Evolutionary conservation across 768 basidiomycete species (phyloP).

Genomic region (Amyloporia xantha): DNA sequence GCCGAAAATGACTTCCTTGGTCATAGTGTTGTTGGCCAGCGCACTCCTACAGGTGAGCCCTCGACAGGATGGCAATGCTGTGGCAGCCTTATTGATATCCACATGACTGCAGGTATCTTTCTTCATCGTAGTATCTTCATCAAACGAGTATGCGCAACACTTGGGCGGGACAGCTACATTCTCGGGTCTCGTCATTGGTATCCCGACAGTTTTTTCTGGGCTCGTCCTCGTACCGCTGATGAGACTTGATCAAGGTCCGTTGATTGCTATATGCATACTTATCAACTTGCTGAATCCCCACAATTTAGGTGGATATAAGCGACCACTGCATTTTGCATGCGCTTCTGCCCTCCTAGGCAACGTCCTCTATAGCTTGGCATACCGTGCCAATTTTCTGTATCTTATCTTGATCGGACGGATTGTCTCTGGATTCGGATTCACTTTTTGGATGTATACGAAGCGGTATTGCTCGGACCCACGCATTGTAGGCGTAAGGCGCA

Average conservation of each 20-base stretch:
- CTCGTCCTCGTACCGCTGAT: slow-evolving; percentile 50
- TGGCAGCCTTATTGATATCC: background rate
- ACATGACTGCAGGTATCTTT: slow-evolving; percentile 46
- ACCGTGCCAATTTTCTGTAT: slow-evolving; percentile 52
- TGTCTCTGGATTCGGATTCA: slow-evolving; percentile 53
- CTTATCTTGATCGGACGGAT: slow-evolving; percentile 68
- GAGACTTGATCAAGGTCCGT: slow-evolving; percentile 47
- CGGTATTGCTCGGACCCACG: slow-evolving; percentile 65
- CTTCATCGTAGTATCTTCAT: slow-evolving; percentile 64
- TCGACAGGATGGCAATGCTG: background rate
- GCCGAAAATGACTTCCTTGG: slow-evolving; percentile 39
- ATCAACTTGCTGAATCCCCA: background rate
- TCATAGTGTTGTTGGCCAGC: slow-evolving; percentile 39
- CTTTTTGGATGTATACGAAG: slow-evolving; percentile 62
- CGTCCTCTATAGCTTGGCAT: slow-evolving; percentile 56
- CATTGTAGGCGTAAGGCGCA: slow-evolving; percentile 54
- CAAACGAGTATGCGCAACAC: slow-evolving; percentile 53
- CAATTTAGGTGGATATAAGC: slow-evolving; percentile 43
- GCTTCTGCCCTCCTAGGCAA: slow-evolving; percentile 47
- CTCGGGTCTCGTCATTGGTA: slow-evolving; percentile 61
- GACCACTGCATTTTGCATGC: slow-evolving; percentile 51
- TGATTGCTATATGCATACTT: background rate
- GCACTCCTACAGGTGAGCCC: slow-evolving; percentile 38
- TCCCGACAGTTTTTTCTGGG: slow-evolving; percentile 58
- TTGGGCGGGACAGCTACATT: slow-evolving; percentile 67